Evolutionary conservation across 805 yeast species (phyloP).

Genomic region (Novakomyces olei): DNA sequence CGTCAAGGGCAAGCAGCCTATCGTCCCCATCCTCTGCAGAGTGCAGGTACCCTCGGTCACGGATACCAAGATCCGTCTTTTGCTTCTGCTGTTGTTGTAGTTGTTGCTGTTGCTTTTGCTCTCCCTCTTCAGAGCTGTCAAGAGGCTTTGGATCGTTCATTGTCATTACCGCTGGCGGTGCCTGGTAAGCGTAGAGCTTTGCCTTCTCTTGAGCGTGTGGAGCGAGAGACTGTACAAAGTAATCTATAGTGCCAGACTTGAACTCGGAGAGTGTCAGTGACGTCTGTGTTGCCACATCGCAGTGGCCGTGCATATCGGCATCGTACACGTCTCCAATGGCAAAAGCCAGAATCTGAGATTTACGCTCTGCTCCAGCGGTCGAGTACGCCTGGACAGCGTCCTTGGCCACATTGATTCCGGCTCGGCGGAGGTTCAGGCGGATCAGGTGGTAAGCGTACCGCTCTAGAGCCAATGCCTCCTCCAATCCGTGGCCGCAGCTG

Average conservation of each 20-base stretch:
- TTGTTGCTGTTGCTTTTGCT: neutral
- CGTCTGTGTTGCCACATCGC: too few species aligned
- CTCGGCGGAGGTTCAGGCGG: too few species aligned
- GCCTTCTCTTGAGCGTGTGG: too few species aligned
- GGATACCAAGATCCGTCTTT: neutral
- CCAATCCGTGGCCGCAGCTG: neutral
- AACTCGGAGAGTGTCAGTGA: too few species aligned
- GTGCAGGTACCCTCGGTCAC: neutral
- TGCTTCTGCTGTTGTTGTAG: neutral
- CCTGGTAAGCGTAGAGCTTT: neutral
- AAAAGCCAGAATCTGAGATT: neutral
- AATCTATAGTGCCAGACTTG: too few species aligned
- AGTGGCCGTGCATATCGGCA: too few species aligned
- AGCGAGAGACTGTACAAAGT: too few species aligned
- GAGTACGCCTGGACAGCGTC: neutral
- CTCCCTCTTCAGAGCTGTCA: neutral
- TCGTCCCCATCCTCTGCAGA: neutral
- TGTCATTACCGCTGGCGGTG: neutral
- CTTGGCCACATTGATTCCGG: neutral
- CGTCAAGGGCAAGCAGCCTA: slow-evolving; percentile 8
- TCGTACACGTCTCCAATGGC: neutral
- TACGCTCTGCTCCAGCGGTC: neutral
- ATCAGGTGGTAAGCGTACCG: neutral
- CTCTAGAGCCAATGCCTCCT: slow-evolving; percentile 1
- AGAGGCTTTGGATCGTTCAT: neutral